Base-by-base conservation (phyloP, 768 basidiomycete species). In the Lanmaoa rubissima region DNA sequence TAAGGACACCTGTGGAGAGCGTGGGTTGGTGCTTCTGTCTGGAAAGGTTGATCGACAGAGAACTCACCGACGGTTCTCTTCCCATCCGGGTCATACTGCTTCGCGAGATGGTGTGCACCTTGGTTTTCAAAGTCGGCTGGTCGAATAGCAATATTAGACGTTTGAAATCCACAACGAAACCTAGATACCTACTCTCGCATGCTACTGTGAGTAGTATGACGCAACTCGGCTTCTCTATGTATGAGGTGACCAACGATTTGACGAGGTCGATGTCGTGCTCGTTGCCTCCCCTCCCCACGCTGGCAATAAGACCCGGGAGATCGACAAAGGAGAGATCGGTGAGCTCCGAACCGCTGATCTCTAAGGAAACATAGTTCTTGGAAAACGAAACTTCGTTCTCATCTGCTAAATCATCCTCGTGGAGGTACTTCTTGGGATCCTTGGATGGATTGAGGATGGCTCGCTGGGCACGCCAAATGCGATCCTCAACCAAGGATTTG, bases 71-170 rank as follows among this genome's bases (percentile, higher is more conserved):
- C 85, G 0, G 88, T 92, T 5, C 88, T 78, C 48, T 77, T 78
- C 0, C 89, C 88, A 1, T 81, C 71, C 0, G 84, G 82, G 58
- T 91, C 88, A 47, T 79, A 72, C 14, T 72, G 48, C 62, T 84
- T 85, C 0, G 87, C 82, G 0, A 92, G 72, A n/a, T 79, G 74
- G 55, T 86, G 83, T 0, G 89, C 89, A 0, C 85, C 86, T 66
- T 92, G 89, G 42, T 89, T 92, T 61, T 91, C 87, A 19, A 88
- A 88, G 59, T 92, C 88, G 50, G 88, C 90, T 92, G 79, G 17
- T 48, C 68, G 68, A 19, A 59, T 81, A 44, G 36, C 24, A 4
- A 26, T 9, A 16, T 61, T 83, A 59, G 84, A 83, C 0, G 74
- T 5, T 3, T 11, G 21, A 19, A 35, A 68, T 0, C 70, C 16